Evolutionary conservation across 768 basidiomycete species (phyloP).

Genomic region (Pisolithus marmoratus): DNA sequence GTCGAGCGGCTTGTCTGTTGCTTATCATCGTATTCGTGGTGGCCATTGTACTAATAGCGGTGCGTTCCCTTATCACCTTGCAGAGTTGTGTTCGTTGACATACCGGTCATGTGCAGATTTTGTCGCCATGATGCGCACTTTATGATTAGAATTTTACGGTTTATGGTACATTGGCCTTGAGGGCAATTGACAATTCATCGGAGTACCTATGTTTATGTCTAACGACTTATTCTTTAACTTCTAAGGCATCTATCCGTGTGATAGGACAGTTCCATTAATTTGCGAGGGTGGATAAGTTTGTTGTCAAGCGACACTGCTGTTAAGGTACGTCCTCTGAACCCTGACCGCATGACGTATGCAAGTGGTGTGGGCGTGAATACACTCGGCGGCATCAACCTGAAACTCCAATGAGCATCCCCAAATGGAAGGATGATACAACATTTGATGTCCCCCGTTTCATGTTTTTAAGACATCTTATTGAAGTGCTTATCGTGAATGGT

Average conservation of each 20-base stretch:
- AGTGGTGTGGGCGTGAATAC: too few relatives aligned
- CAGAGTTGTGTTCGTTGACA: neutral
- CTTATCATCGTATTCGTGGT: conserved; percentile 82
- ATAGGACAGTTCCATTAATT: neutral
- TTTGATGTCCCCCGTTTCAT: too few relatives aligned
- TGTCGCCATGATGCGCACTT: neutral
- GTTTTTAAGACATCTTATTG: too few relatives aligned
- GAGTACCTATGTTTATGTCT: conserved; percentile 20
- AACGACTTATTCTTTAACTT: conserved; percentile 3
- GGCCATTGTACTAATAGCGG: conserved; percentile 86
- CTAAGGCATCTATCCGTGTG: neutral
- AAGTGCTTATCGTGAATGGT: too few relatives aligned
- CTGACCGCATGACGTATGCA: too few relatives aligned
- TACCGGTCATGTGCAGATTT: neutral
- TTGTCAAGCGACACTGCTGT: too few relatives aligned
- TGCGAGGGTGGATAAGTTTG: neutral
- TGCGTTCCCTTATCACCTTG: conserved; percentile 38
- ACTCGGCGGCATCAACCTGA: too few relatives aligned
- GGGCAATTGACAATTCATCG: neutral
- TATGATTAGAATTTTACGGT: neutral
- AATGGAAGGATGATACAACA: too few relatives aligned
- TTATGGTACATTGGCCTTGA: neutral
- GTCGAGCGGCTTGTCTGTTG: conserved; percentile 85
- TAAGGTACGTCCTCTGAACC: too few relatives aligned
- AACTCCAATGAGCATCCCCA: too few relatives aligned